A percentile compares a stretch with the other conserved stretches of the same genome.
These are phyloP conservation scores for Aureobasidium pullulans DNA, from an alignment of 2,329 filamentous ascomycete species.

Conservation along the genomic window DNA sequence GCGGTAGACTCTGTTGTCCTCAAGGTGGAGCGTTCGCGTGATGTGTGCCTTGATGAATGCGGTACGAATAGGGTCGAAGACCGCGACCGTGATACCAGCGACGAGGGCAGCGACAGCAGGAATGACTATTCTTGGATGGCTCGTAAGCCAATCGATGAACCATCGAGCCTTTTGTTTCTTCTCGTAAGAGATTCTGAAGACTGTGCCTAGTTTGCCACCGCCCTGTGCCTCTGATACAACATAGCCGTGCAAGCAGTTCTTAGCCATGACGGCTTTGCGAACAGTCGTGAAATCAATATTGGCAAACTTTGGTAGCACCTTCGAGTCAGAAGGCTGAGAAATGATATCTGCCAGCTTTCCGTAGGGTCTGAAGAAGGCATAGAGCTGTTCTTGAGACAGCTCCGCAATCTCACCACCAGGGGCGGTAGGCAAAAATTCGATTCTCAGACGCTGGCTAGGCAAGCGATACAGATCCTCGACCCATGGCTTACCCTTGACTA, in stretches of 20 bases:
- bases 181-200: slow-evolving; percentile 77
- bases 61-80: slow-evolving; percentile 91
- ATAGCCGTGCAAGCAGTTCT: slow-evolving; percentile 87
- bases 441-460: slow-evolving; percentile 65
- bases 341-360: slow-evolving; percentile 84
- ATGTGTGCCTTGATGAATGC: slow-evolving; percentile 89
- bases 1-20: slow-evolving; percentile 64
- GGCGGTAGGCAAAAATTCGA: slow-evolving; percentile 73
- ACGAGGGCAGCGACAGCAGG: slow-evolving; percentile 73
- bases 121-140: slow-evolving; percentile 80
- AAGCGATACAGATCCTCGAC: slow-evolving; percentile 84
- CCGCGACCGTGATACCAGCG: slow-evolving; percentile 72
- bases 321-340: slow-evolving; percentile 77
- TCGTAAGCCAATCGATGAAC: slow-evolving; percentile 80
- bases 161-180: slow-evolving; percentile 67
- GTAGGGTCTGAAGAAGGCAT: slow-evolving; percentile 79
- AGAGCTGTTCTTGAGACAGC: slow-evolving; percentile 77
- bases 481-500: slow-evolving; percentile 84
- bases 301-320: slow-evolving; percentile 72
- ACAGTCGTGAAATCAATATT: slow-evolving; percentile 67
- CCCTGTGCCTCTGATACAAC: slow-evolving; percentile 59
- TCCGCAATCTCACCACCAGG: slow-evolving; percentile 68
- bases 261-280: slow-evolving; percentile 75
- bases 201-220: slow-evolving; percentile 68
- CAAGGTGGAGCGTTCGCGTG: slow-evolving; percentile 65